Percentiles rank a stretch among this genome's conserved stretches.
Conservation (phyloP, 169 alveolate genomes). For the Plasmodium knowlesi region DNA sequence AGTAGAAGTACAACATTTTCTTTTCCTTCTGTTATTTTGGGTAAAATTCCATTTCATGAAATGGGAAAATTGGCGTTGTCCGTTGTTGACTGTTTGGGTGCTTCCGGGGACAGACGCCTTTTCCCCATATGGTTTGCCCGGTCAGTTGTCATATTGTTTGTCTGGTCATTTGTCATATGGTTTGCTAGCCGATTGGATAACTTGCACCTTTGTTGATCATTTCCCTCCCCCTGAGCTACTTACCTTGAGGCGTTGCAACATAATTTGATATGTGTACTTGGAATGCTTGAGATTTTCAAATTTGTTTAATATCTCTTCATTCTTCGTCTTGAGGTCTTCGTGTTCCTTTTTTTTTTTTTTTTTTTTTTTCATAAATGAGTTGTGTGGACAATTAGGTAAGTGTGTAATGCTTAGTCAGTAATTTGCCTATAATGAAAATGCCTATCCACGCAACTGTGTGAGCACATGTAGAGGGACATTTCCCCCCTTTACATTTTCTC, state of each 20-base stretch:
- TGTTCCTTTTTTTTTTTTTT: conserved; percentile 42
- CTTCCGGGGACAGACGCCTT: not conserved
- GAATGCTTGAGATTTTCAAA: conserved; percentile 68
- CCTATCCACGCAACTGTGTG: not conserved
- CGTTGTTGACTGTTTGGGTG: not conserved
- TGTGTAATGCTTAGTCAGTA: not conserved
- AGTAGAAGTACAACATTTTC: conserved; percentile 43
- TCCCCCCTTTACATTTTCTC: not conserved
- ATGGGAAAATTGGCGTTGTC: not conserved
- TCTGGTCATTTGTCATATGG: too few relatives aligned
- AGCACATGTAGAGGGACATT: not conserved
- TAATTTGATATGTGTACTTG: conserved; percentile 57
- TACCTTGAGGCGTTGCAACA: conserved; percentile 69
- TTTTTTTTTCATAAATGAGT: not conserved
- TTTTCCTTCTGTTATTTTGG: conserved; percentile 49
- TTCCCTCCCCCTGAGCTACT: not conserved
- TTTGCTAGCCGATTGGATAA: not conserved
- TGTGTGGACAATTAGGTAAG: not conserved
- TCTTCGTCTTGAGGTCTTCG: conserved; percentile 50
- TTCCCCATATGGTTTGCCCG: not conserved
- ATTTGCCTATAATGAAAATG: not conserved
- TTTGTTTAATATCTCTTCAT: conserved; percentile 51
- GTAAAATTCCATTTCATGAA: not conserved
- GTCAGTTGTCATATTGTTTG: too few relatives aligned
- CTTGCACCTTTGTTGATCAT: not conserved